Evolutionary conservation across 2,329 filamentous ascomycete species (phyloP).

Genomic region (Lachnellula subtilissima): DNA sequence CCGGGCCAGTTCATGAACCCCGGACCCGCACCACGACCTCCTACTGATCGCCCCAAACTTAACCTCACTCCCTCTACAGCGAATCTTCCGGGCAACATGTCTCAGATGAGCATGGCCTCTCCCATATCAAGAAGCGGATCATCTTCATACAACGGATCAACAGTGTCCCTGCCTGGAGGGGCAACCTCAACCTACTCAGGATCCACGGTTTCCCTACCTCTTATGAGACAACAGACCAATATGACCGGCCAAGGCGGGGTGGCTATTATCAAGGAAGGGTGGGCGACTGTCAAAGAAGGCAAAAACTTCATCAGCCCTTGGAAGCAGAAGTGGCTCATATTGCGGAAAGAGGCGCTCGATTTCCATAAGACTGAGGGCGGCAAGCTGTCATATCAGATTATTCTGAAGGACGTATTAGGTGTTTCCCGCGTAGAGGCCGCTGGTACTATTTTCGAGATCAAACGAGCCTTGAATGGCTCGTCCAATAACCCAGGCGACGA

Average conservation of each 20-base stretch:
- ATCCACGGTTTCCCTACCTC: slow-evolving; percentile 68
- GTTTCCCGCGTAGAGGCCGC: slow-evolving; percentile 88
- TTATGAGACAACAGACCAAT: slow-evolving; percentile 52
- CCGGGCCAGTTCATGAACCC: slow-evolving; percentile 87
- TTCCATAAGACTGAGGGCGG: slow-evolving; percentile 89
- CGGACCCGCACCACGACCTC: slow-evolving; percentile 86
- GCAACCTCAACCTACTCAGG: slow-evolving; percentile 64
- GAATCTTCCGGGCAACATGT: slow-evolving; percentile 73
- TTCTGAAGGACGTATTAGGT: slow-evolving; percentile 80
- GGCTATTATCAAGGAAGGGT: slow-evolving; percentile 74
- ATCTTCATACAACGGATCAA: slow-evolving; percentile 65
- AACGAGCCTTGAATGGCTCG: slow-evolving; percentile 63
- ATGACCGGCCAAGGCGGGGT: slow-evolving; percentile 63
- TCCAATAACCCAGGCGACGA: slow-evolving; percentile 66
- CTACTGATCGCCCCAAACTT: slow-evolving; percentile 75
- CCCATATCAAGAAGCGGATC: slow-evolving; percentile 62
- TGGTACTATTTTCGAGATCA: slow-evolving; percentile 91
- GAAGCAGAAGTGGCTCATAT: slow-evolving; percentile 88
- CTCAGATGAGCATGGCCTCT: slow-evolving; percentile 68
- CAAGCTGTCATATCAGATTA: slow-evolving; percentile 81
- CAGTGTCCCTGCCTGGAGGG: slow-evolving; percentile 63
- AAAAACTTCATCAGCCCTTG: slow-evolving; percentile 76
- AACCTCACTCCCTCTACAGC: slow-evolving; percentile 69
- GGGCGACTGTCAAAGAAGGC: slow-evolving; percentile 86
- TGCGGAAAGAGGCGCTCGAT: slow-evolving; percentile 88